Percentiles rank a stretch among this genome's conserved stretches.
These are phyloP conservation scores for Phyllosticta paracitricarpa DNA, from an alignment of 2,329 filamentous ascomycete species.

Conservation along the genomic window DNA sequence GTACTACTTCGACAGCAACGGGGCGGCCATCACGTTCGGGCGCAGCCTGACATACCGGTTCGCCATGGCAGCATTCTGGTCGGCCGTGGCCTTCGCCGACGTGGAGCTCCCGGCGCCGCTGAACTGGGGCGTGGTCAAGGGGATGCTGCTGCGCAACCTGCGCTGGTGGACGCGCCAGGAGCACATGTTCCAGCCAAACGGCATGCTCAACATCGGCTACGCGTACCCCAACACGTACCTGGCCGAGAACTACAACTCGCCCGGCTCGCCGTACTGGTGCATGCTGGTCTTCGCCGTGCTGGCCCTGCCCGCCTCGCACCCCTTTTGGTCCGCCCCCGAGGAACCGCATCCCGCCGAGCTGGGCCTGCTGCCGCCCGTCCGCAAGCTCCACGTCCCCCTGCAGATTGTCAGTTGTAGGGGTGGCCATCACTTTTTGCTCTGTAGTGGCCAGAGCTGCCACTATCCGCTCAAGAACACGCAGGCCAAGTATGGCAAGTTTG, in stretches of 20 bases:
- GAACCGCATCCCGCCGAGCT: slow-evolving; percentile 45
- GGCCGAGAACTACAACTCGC: slow-evolving; percentile 76
- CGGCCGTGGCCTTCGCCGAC: slow-evolving; percentile 63
- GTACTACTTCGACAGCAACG: slow-evolving; percentile 66
- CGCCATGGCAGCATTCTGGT: slow-evolving; percentile 78
- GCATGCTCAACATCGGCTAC: slow-evolving; percentile 67
- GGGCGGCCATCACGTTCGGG: slow-evolving; percentile 64
- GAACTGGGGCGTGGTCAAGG: slow-evolving; percentile 71
- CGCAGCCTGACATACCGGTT: slow-evolving; percentile 74
- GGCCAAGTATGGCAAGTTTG: slow-evolving; percentile 71
- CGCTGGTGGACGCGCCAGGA: slow-evolving; percentile 70
- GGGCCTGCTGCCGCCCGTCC: slow-evolving; percentile 40
- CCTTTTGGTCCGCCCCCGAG: slow-evolving; percentile 64
- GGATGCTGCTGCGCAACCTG: slow-evolving; percentile 62
- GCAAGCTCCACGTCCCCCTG: slow-evolving; percentile 55
- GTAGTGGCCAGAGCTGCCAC: slow-evolving; percentile 67
- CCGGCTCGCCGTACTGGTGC: slow-evolving; percentile 64
- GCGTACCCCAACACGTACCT: slow-evolving; percentile 74
- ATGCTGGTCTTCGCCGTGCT: slow-evolving; percentile 69
- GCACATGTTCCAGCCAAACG: slow-evolving; percentile 65
- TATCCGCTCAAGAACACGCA: slow-evolving; percentile 75
- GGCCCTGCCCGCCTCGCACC: slow-evolving; percentile 57
- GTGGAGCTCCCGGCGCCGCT: slow-evolving; percentile 62
- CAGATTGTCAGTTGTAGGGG: slow-evolving; percentile 63
- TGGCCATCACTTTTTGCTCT: slow-evolving; percentile 64